These are phyloP conservation scores for Coix lacrymajobi DNA, from an alignment of 176 grass and related monocot genomes.

Conservation along the genomic window DNA sequence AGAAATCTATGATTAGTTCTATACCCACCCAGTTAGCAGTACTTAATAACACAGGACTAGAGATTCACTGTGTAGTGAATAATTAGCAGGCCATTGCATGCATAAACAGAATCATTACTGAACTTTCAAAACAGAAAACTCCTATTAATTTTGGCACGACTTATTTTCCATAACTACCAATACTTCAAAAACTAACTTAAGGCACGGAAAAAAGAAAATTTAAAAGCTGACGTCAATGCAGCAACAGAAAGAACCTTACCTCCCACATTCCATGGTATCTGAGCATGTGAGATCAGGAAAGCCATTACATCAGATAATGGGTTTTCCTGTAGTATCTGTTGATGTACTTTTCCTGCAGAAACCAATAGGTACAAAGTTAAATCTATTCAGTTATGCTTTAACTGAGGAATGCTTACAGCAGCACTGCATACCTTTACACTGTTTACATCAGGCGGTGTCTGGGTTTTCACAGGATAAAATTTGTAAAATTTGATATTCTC, in stretches of 20 bases:
- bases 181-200: neutral
- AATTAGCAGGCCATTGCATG: neutral
- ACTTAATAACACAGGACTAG: neutral
- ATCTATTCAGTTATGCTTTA: neutral
- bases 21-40: neutral
- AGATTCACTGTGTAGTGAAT: neutral
- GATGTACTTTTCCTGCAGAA: conserved; percentile 54
- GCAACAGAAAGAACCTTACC: neutral
- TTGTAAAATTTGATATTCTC: conserved; percentile 85
- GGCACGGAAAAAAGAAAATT: neutral
- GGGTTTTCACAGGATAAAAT: conserved; percentile 71
- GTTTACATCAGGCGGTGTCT: conserved; percentile 68
- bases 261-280: neutral
- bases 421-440: conserved; percentile 53
- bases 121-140: neutral
- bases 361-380: neutral
- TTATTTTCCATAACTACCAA: neutral
- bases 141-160: neutral
- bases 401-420: neutral
- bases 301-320: conserved; percentile 63
- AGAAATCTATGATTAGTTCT: neutral
- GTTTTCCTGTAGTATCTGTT: conserved; percentile 74
- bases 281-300: too few species aligned
- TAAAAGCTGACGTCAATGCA: neutral
- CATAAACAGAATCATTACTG: neutral